Evolutionary conservation across 2,329 filamentous ascomycete species (phyloP), one percentile per base, ranked within the genome.

Genomic region (Sclerotinia glacialis): DNA sequence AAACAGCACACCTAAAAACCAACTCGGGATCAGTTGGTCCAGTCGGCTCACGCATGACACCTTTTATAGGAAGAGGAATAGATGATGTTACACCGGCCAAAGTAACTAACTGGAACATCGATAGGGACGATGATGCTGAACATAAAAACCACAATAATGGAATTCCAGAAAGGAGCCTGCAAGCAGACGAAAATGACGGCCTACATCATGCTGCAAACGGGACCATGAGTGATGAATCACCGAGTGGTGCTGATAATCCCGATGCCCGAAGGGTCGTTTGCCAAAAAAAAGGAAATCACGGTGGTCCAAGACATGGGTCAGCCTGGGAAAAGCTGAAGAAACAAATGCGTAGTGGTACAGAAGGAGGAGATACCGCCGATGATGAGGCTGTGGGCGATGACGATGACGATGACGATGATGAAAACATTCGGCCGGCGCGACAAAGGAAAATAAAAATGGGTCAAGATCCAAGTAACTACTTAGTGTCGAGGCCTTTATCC

Each of bases 281-380:
- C 28, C 26, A 34, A 34, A 59, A 47, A 12, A 59, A 34, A 12
- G 42, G 21, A 2, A 47, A 47, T 18, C 56, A 59, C 23, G 56
- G 56, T 28, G 56, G 56, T 34, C 18, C 42, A 31, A 59, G 56
- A 23, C 56, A 42, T 3, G 56, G 56, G 7, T 26, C 26, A 47
- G 56, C 56, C 26, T 59, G 56, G 56, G 56, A 59, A 26, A 31
- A 47, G 31, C 42, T 47, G 12, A 47, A 34, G 21, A 16, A 40
- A 40, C 37, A 40, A 40, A 40, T 40, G 37, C 37, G 14, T 11
- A 14, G 37, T 14, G 14, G 37, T 40, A 40, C 3, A 12, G 12
- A 6, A 2, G 23, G 46, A 47, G 47, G 16, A 14, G 26, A 16
- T 2, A 34, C 6, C 12, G 42, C 12, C 26, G 42, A 31, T 0